phyloP scores from a whole-genome alignment of 2,329 filamentous ascomycete species.

The Colletotrichum sp. region DNA sequence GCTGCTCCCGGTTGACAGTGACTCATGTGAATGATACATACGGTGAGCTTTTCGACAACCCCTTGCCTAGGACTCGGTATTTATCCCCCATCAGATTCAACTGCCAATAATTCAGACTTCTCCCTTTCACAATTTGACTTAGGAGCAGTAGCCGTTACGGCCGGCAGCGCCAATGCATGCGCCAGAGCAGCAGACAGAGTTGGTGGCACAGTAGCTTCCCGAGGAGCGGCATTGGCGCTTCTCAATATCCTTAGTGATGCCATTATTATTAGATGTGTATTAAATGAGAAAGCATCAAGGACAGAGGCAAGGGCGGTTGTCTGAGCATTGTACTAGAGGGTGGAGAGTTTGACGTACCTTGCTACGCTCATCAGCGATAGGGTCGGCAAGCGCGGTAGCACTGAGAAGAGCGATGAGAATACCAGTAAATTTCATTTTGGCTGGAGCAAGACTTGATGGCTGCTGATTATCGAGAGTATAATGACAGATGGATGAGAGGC shows the following conservation, averaged over 20 bases:
- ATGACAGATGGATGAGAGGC: accelerated
- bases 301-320: accelerated
- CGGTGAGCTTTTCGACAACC: background rate
- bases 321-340: accelerated
- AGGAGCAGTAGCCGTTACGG: background rate
- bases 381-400: background rate
- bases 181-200: background rate
- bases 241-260: background rate
- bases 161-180: background rate
- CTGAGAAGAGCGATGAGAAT: background rate
- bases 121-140: background rate
- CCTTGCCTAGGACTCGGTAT: background rate
- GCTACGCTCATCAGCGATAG: background rate
- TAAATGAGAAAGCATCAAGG: accelerated
- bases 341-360: background rate
- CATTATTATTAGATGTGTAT: accelerated
- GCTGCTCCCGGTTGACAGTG: background rate
- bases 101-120: too few species aligned
- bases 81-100: too few species aligned
- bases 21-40: background rate
- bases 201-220: background rate
- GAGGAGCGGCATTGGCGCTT: background rate
- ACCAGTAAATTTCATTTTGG: background rate
- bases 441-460: background rate
- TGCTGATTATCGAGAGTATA: background rate